phyloP scores from a whole-genome alignment of 495 filamentous ascomycete genomes.

The Bacidia rubella region DNA sequence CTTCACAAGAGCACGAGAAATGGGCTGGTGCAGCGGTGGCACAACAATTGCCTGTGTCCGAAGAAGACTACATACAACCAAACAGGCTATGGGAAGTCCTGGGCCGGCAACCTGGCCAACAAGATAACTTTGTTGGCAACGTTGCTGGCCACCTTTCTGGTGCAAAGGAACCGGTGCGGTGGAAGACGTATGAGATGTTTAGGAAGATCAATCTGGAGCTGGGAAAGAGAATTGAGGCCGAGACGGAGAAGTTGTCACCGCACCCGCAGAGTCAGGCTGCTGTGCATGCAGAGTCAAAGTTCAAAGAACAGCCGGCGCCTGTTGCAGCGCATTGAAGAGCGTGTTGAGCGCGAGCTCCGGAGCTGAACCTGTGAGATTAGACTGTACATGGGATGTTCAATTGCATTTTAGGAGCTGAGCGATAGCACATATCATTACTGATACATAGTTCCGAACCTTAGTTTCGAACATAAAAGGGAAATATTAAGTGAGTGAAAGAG shows the following conservation, averaged over 20 bases:
- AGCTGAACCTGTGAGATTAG: too few relatives aligned
- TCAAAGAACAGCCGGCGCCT: not conserved
- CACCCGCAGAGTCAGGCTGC: conserved; percentile 15
- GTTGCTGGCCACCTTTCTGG: conserved; percentile 39
- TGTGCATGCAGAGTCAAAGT: conserved; percentile 13
- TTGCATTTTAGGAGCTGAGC: too few relatives aligned
- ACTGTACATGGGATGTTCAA: too few relatives aligned
- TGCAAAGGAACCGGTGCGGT: conserved; percentile 37
- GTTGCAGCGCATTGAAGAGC: not conserved
- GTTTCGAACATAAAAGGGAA: too few relatives aligned
- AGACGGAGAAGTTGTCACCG: conserved; percentile 16
- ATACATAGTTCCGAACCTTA: too few relatives aligned
- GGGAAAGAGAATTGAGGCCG: conserved; percentile 16
- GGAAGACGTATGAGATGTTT: conserved; percentile 45
- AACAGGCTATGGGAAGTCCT: conserved; percentile 53
- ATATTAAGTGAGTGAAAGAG: too few relatives aligned
- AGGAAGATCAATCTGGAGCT: conserved; percentile 18
- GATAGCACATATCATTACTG: too few relatives aligned
- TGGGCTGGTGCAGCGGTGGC: conserved; percentile 39
- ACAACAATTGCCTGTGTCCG: conserved; percentile 32
- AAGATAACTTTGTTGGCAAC: conserved; percentile 54
- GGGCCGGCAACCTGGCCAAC: conserved; percentile 45
- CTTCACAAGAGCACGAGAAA: conserved; percentile 48
- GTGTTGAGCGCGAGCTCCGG: too few relatives aligned
- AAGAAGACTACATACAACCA: conserved; percentile 53